A percentile compares a stretch with the other conserved stretches of the same genome.
phyloP scores from a whole-genome alignment of 495 filamentous ascomycete genomes.

The Daldinia grandis region DNA sequence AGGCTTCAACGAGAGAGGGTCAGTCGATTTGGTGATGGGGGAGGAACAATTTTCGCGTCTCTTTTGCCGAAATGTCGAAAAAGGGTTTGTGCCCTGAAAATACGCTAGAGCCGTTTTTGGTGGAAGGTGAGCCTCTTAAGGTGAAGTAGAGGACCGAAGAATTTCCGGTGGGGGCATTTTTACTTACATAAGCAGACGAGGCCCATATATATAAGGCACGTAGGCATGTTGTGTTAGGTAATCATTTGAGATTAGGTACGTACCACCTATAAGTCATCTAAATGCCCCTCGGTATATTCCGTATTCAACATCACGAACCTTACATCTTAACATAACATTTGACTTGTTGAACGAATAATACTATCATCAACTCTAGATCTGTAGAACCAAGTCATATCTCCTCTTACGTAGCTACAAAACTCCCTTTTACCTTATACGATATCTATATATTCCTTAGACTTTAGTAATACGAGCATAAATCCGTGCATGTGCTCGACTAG shows the following conservation, averaged over 20 bases:
- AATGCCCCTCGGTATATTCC: not conserved
- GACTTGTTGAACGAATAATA: not conserved
- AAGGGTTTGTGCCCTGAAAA: slow-evolving; percentile 46
- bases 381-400: not conserved
- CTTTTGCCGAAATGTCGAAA: slow-evolving; percentile 33
- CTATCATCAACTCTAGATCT: not conserved
- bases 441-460: not conserved
- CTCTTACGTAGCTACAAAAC: not conserved
- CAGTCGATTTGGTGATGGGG: slow-evolving; percentile 31
- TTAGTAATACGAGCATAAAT: not conserved
- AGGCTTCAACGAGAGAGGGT: slow-evolving; percentile 22
- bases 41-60: slow-evolving; percentile 27
- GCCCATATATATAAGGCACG: too few relatives aligned
- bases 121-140: slow-evolving; percentile 12
- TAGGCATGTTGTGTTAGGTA: not conserved
- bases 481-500: not conserved
- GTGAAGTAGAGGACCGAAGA: slow-evolving; percentile 31
- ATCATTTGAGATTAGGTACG: not conserved
- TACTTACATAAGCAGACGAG: not conserved
- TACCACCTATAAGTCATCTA: not conserved
- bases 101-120: slow-evolving; percentile 32
- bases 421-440: not conserved
- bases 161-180: slow-evolving; percentile 19
- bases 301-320: not conserved
- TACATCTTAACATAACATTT: not conserved